These are phyloP conservation scores for Kockiozyma suomiensis DNA, from an alignment of 805 yeast genomes.

Conservation along the genomic window DNA sequence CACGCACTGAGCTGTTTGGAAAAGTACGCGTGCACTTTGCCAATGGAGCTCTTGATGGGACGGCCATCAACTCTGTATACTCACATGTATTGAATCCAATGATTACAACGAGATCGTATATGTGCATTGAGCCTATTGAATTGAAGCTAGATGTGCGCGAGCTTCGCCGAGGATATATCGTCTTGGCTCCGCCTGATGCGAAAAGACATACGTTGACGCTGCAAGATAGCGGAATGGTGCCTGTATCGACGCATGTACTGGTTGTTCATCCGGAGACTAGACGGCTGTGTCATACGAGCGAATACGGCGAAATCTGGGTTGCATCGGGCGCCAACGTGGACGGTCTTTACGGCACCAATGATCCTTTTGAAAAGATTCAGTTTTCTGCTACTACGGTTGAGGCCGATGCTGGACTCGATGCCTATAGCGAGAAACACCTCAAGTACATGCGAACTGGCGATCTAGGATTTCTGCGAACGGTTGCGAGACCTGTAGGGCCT, in stretches of 20 bases:
- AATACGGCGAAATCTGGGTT: conserved; percentile 97
- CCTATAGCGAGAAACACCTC: conserved; percentile 37
- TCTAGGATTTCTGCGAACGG: conserved; percentile 84
- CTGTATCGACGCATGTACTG: conserved; percentile 90
- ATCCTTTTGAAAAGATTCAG: conserved; percentile 56
- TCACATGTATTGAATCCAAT: conserved; percentile 80
- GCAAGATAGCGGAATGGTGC: conserved; percentile 95
- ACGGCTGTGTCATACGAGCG: conserved; percentile 79
- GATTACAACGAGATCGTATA: conserved; percentile 80
- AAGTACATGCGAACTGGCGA: conserved; percentile 89
- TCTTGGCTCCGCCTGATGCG: conserved; percentile 60
- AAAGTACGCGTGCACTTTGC: conserved; percentile 64
- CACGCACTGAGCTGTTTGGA: conserved; percentile 60
- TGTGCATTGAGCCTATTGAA: conserved; percentile 86
- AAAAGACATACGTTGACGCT: conserved; percentile 58
- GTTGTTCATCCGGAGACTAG: conserved; percentile 93
- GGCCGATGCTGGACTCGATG: conserved; percentile 54
- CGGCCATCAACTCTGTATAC: conserved; percentile 75
- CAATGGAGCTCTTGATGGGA: conserved; percentile 63
- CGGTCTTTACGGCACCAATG: conserved; percentile 57
- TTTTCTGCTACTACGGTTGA: conserved; percentile 65
- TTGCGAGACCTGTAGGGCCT: conserved; percentile 48
- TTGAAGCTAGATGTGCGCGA: conserved; percentile 85
- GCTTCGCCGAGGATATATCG: conserved; percentile 83
- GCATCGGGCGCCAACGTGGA: conserved; percentile 80